These are phyloP conservation scores for Metschnikowia matae DNA, from an alignment of 805 yeast genomes.

Conservation along the genomic window DNA sequence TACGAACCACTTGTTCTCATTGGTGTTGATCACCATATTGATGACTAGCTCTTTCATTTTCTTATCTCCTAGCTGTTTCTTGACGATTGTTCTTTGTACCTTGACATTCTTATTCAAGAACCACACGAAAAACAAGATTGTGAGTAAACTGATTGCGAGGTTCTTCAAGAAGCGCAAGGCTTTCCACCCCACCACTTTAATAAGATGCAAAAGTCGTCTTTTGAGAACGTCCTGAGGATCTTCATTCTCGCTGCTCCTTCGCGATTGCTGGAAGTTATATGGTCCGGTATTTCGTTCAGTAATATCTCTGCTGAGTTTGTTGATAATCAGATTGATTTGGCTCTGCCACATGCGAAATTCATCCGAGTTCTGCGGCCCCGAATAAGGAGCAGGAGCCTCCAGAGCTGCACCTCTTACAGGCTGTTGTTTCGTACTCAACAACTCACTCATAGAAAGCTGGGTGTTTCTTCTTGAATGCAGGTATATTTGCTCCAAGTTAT, in stretches of 20 bases:
- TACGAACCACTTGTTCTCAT: slow-evolving; percentile 43
- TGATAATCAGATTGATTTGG: slow-evolving; percentile 46
- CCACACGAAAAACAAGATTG: slow-evolving; percentile 40
- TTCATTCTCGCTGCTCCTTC: slow-evolving; percentile 7
- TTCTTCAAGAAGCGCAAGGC: slow-evolving; percentile 28
- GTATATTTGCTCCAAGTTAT: slow-evolving; percentile 40
- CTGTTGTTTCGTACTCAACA: slow-evolving; percentile 28
- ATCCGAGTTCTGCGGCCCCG: slow-evolving; percentile 19
- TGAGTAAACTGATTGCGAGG: slow-evolving; percentile 32
- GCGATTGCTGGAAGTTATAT: slow-evolving; percentile 9
- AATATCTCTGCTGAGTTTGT: slow-evolving; percentile 41
- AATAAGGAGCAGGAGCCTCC: slow-evolving; percentile 3
- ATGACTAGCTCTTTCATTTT: slow-evolving; percentile 36
- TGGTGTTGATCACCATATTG: slow-evolving; percentile 40
- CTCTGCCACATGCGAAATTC: slow-evolving; percentile 53
- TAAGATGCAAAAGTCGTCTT: slow-evolving; percentile 20
- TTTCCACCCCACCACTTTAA: slow-evolving; percentile 27
- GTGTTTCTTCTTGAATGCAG: slow-evolving; percentile 41
- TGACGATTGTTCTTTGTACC: slow-evolving; percentile 38
- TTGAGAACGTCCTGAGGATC: slow-evolving; percentile 16
- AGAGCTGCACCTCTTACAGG: slow-evolving; percentile 5
- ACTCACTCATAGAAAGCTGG: slow-evolving; percentile 32
- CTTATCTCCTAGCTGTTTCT: slow-evolving; percentile 22
- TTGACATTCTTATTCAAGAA: slow-evolving; percentile 37
- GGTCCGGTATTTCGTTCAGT: background rate